Conservation (phyloP, 306 rosid genomes). For the Citrullus colocynthis region DNA sequence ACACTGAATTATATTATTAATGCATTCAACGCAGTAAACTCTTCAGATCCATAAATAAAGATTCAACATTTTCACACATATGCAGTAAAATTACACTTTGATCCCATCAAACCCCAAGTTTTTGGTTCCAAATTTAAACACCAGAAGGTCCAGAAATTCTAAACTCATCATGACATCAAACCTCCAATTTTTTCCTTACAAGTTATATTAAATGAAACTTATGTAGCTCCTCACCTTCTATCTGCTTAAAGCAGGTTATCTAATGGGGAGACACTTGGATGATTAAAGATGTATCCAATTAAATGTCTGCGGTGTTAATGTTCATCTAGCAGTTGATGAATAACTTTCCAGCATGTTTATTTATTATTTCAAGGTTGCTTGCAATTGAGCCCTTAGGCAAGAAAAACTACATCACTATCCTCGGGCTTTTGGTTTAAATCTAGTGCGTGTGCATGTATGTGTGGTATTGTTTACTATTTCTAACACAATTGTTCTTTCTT, state of each 20-base stretch:
- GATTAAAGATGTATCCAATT: neutral
- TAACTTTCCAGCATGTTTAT: neutral
- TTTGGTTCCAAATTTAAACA: neutral
- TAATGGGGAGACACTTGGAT: neutral
- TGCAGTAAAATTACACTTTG: neutral
- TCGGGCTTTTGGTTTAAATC: no score
- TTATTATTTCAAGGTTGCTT: neutral
- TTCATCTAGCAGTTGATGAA: neutral
- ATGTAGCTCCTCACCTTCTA: neutral
- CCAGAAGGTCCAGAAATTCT: neutral
- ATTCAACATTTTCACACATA: neutral
- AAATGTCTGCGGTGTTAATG: neutral
- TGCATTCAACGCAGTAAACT: neutral
- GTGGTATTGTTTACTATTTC: neutral
- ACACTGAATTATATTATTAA: neutral
- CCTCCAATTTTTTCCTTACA: neutral
- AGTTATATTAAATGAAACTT: neutral
- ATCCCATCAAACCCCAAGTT: neutral
- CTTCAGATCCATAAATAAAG: neutral
- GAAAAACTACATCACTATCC: neutral
- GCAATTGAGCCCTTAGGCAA: neutral
- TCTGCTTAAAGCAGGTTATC: neutral
- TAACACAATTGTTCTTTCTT: neutral
- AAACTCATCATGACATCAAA: neutral
- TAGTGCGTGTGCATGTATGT: no score